Evolutionary conservation across 148 eudicot genomes (phyloP), one percentile per base, ranked within the genome.

Genomic region (Fagopyrum homotropicum): DNA sequence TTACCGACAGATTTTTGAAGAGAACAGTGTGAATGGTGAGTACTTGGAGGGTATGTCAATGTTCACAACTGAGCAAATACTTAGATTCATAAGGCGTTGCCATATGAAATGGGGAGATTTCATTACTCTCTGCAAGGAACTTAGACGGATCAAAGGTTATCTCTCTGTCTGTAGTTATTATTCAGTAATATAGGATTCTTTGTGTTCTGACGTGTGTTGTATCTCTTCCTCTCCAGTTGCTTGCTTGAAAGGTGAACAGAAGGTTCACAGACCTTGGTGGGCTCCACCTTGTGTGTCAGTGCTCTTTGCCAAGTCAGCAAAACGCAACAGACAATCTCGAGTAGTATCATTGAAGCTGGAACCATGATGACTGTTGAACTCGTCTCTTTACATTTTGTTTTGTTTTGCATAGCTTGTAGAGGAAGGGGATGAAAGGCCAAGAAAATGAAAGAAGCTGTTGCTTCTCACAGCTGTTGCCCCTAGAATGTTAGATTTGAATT

Each of bases 21-120:
- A 87, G 82, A 88, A 91, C 79, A 90, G 98, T 69, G 94, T 93
- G 17, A 93, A 93, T 78, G 98, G 98, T 61, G 98, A 93, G 82
- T 93, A 91, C 83, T 86, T 93, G 87, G 98, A 93, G 81, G 95
- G 98, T 50, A 91, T 93, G 98, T 93, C 98, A 46, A 89, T 93
- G 98, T 93, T 93, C 83, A 93, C 98, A 76, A 93, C 97, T 0
- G 97, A 93, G 75, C 97, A 93, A 84, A 93, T 93, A 78, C 98
- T 93, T 76, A 78, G 95, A 74, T 93, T 93, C 85, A 93, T 93
- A 63, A 88, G 98, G 78, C 88, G 92, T 61, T 91, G 98, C 85
- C 98, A 91, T 90, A 93, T 93, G 98, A 91, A 93, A 83, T 93
- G 98, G 98, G 98, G 98, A 26, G 98, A 93, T 75, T 93, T 93